Percentiles rank a stretch among this genome's conserved stretches.
These are phyloP conservation scores for Cryptomeria japonica DNA, from an alignment of 75 land plant species.

Conservation along the genomic window DNA sequence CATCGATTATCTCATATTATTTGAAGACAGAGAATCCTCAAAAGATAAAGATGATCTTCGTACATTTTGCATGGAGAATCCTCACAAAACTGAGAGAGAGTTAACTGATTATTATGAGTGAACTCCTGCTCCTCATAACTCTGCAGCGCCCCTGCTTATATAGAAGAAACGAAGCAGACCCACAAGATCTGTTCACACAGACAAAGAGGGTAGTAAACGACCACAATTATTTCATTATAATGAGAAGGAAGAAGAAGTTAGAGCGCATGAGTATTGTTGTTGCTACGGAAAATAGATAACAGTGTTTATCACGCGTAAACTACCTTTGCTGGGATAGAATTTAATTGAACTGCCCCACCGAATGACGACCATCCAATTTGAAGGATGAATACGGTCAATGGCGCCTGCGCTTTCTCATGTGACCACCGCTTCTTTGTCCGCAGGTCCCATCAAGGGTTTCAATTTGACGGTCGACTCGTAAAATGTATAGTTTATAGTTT, in stretches of 20 bases:
- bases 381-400: not conserved
- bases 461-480: too few relatives aligned
- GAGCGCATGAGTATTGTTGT: too few relatives aligned
- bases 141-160: too few relatives aligned
- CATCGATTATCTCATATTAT: not conserved
- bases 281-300: not conserved
- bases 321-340: too few relatives aligned
- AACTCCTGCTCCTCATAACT: not conserved
- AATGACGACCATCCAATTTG: not conserved
- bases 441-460: too few relatives aligned
- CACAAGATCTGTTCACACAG: not conserved
- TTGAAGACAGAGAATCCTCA: too few relatives aligned
- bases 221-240: not conserved
- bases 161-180: not conserved
- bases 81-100: too few relatives aligned
- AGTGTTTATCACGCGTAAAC: too few relatives aligned
- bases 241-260: not conserved
- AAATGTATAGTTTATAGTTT: too few relatives aligned
- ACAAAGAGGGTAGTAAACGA: not conserved
- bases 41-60: too few relatives aligned
- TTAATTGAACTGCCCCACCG: not conserved
- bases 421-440: not conserved
- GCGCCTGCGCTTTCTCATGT: not conserved
- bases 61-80: too few relatives aligned
- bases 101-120: too few relatives aligned